Percentiles rank a stretch among this genome's conserved stretches.
Conservation (phyloP, 257 asterid genomes). For the Jacaranda copaia region DNA sequence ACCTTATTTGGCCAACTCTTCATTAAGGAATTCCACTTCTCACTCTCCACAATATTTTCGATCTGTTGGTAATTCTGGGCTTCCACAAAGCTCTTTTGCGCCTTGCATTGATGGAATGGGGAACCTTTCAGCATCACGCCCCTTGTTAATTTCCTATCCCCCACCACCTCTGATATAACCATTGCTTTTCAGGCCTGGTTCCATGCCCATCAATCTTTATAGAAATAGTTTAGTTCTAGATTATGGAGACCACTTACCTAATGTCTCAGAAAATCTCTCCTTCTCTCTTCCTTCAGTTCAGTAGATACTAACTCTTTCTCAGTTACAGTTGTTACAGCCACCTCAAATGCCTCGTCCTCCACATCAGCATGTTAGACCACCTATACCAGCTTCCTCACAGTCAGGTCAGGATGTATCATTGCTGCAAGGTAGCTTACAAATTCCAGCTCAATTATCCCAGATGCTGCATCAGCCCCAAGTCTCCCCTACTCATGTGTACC, state of each 20-base stretch:
- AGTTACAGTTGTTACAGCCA: conserved; percentile 88
- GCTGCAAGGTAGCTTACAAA: conserved; percentile 56
- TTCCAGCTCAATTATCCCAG: conserved; percentile 21
- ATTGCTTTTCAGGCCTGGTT: conserved; percentile 51
- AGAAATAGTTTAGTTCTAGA: conserved; percentile 57
- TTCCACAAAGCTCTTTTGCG: no score
- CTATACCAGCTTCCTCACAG: conserved; percentile 71
- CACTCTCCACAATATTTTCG: no score
- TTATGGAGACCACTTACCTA: no score
- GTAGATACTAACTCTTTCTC: conserved; percentile 58
- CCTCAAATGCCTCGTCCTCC: conserved; percentile 89
- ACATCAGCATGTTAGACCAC: conserved; percentile 77
- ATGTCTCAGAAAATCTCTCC: conserved; percentile 46
- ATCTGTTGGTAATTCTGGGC: no score
- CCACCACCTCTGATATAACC: conserved; percentile 49
- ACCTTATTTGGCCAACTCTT: no score
- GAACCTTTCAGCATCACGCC: conserved; percentile 40
- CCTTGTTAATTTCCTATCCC: conserved; percentile 59
- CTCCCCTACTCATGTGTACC: conserved; percentile 48
- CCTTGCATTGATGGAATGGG: no score
- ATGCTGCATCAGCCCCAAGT: conserved; percentile 52
- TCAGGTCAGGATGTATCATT: conserved; percentile 69
- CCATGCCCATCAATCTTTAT: conserved; percentile 58
- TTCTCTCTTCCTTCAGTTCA: conserved; percentile 58
- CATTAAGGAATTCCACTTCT: no score